phyloP scores from a whole-genome alignment of 2,329 filamentous ascomycete species.

The Fusarium armeniacum region DNA sequence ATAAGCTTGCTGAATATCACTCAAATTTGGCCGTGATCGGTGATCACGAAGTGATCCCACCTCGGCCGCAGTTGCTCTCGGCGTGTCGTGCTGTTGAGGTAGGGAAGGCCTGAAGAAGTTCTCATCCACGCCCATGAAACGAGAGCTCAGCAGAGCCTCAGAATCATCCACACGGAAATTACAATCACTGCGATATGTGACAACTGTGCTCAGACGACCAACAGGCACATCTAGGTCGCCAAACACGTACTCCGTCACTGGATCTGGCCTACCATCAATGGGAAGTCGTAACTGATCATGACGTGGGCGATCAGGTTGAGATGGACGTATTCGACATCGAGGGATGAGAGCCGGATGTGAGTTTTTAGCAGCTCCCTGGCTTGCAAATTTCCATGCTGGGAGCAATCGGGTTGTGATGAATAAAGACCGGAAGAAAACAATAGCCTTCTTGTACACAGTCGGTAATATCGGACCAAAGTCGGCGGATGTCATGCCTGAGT shows the following conservation, averaged over 20 bases:
- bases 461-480: slow-evolving; percentile 77
- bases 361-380: slow-evolving; percentile 79
- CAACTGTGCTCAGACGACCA: slow-evolving; percentile 83
- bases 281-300: slow-evolving; percentile 73
- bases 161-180: slow-evolving; percentile 93
- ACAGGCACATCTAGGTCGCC: slow-evolving; percentile 88
- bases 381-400: slow-evolving; percentile 86
- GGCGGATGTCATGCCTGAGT: slow-evolving; percentile 61
- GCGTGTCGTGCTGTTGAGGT: slow-evolving; percentile 65
- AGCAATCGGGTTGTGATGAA: slow-evolving; percentile 86
- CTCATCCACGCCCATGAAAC: slow-evolving; percentile 93
- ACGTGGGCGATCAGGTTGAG: slow-evolving; percentile 66
- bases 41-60: slow-evolving; percentile 82
- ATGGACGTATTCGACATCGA: slow-evolving; percentile 82
- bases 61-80: slow-evolving; percentile 61
- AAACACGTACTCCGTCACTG: slow-evolving; percentile 82
- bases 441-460: slow-evolving; percentile 96
- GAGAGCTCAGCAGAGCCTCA: slow-evolving; percentile 89
- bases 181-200: slow-evolving; percentile 89
- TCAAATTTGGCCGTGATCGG: slow-evolving; percentile 61
- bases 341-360: slow-evolving; percentile 77
- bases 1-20: slow-evolving; percentile 83
- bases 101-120: slow-evolving; percentile 87
- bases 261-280: slow-evolving; percentile 56
- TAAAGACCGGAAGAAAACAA: slow-evolving; percentile 92